Evolutionary conservation across 2,329 filamentous ascomycete genomes (phyloP).

Genomic region (Trichophyton schoenleinii): DNA sequence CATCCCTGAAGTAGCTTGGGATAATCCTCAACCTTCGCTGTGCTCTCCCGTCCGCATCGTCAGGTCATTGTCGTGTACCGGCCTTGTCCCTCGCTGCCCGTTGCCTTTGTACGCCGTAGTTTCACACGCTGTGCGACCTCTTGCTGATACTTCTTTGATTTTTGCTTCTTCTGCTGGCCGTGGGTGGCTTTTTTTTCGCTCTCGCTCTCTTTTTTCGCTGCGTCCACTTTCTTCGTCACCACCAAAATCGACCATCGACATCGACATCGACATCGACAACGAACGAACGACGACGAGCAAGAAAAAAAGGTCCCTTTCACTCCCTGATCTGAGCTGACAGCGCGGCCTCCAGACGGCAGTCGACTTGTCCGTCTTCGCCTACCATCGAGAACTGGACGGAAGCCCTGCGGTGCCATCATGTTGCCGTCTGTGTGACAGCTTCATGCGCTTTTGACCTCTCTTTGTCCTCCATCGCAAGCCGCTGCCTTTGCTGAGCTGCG

Average conservation of each 20-base stretch:
- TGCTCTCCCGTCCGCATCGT: neutral
- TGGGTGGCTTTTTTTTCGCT: neutral
- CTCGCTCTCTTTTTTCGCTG: too few relatives aligned
- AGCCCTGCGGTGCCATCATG: constrained; percentile 15
- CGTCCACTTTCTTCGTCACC: neutral
- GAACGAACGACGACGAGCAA: neutral
- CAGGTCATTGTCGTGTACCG: neutral
- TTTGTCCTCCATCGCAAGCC: constrained; percentile 16
- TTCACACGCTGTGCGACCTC: constrained; percentile 13
- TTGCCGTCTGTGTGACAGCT: constrained; percentile 17
- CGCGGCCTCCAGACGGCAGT: neutral
- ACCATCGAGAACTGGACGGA: neutral
- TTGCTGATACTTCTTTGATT: neutral
- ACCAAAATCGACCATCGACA: too few relatives aligned
- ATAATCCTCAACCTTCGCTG: neutral
- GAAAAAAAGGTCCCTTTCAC: too few relatives aligned
- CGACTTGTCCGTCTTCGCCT: neutral
- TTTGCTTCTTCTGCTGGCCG: neutral
- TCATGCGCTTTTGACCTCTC: constrained; percentile 16
- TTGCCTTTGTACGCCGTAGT: constrained; percentile 14
- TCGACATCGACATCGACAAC: neutral
- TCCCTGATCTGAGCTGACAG: too few relatives aligned
- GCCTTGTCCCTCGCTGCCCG: neutral
- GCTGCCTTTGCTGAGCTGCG: neutral
- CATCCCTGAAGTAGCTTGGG: neutral